phyloP scores from a whole-genome alignment of 2,329 filamentous ascomycete genomes.

The Aureobasidium pullulans region DNA sequence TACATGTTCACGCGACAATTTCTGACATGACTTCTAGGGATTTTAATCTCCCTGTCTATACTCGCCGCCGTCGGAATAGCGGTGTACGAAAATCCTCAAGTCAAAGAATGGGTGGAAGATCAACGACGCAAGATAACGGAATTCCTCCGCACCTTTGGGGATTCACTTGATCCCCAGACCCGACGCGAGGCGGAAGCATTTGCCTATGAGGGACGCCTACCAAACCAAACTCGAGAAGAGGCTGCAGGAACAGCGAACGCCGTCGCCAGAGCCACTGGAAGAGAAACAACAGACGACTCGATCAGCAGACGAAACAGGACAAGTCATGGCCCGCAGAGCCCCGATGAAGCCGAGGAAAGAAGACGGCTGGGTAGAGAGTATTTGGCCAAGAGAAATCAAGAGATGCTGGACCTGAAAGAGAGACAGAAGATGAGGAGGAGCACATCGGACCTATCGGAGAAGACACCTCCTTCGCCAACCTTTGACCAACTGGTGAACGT shows the following conservation, averaged over 20 bases:
- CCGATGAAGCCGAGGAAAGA: constrained; percentile 24
- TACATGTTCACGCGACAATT: background rate
- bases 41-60: constrained; percentile 55
- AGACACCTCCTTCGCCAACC: constrained; percentile 19
- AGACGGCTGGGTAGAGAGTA: constrained; percentile 29
- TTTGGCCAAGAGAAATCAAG: constrained; percentile 27
- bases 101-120: constrained; percentile 55
- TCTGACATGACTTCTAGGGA: constrained; percentile 37
- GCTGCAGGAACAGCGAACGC: constrained; percentile 25
- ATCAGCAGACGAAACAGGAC: constrained; percentile 6
- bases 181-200: constrained; percentile 29
- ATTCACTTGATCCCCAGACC: constrained; percentile 49
- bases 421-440: constrained; percentile 18
- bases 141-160: constrained; percentile 51
- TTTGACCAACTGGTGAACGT: constrained; percentile 35
- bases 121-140: constrained; percentile 55
- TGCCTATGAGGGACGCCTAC: constrained; percentile 27
- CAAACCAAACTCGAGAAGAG: constrained; percentile 26
- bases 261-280: constrained; percentile 28
- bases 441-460: constrained; percentile 1
- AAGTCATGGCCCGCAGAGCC: background rate
- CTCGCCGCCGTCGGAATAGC: constrained; percentile 56
- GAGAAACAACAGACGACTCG: constrained; percentile 6
- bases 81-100: constrained; percentile 56
- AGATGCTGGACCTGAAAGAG: constrained; percentile 28